Base-by-base conservation (phyloP, 2,329 filamentous ascomycete genomes). In the Alternaria gansuensis region DNA sequence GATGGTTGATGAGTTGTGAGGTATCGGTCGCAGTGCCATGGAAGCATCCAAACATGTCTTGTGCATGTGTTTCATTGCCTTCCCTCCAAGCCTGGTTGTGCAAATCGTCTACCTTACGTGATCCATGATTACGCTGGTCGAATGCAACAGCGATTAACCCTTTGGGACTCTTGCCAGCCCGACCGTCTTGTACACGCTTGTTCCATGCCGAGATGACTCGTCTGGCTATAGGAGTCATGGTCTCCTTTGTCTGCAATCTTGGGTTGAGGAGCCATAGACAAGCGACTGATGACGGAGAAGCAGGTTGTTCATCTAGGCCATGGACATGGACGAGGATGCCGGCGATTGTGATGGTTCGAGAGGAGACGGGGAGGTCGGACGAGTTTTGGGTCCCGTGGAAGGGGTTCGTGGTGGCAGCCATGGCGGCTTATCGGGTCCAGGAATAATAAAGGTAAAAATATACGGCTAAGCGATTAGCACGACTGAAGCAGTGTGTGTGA, bases 231-330 rank as follows among this genome's bases (percentile, higher is more conserved):
- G 87, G 87, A 1, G 83, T 82, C 93, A 98, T 97, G 62, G 85
- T 85, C 54, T 87, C 86, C 72, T 90, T 88, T 0, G 82, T 86
- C 53, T 88, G 84, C 0, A 90, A 83, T 24, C 95, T 87, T 3
- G 91, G 91, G 74, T 98, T 93, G 17, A 97, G 85, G 11, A 98
- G 87, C 92, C 93, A 97, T n/a, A 98, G 85, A 69, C 90, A 91
- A 24, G 92, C 88, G 34, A 96, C 81, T 31, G 82, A 79, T 5
- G 75, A 77, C 3, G 83, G 80, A 13, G 83, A 78, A 0, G 81
- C 52, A 1, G 87, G 81, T 0, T 97, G 83, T 73, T 97, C 91
- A 29, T 87, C 80, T 2, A 97, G 85, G 17, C 94, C 93, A 77
- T 93, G 93, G 58, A 97, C 83, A 59, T 91, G 90, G 49, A 90